A percentile compares a stretch with the other conserved stretches of the same genome.
phyloP scores from a whole-genome alignment of 2,329 filamentous ascomycete species.

The Curvularia sp. region DNA sequence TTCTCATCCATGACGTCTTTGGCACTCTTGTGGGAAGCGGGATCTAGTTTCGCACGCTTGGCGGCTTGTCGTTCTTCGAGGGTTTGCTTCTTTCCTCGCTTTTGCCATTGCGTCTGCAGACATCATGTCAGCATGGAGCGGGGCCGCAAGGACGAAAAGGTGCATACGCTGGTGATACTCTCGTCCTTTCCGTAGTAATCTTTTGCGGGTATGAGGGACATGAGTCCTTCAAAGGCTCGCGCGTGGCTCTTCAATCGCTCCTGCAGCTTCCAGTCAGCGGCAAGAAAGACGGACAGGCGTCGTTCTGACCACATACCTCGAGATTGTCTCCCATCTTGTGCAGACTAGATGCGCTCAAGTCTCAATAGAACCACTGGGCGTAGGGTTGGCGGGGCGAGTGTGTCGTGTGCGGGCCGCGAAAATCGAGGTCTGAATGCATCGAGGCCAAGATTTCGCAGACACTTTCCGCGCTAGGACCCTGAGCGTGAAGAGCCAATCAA shows the following conservation, averaged over 20 bases:
- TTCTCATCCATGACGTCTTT: slow-evolving; percentile 94
- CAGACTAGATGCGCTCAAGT: not conserved
- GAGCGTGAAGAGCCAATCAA: slow-evolving; percentile 20
- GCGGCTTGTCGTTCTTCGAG: slow-evolving; percentile 72
- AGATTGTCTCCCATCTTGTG: slow-evolving; percentile 52
- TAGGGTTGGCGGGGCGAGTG: slow-evolving; percentile 23
- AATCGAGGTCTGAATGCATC: slow-evolving; percentile 29
- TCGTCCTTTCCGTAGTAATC: slow-evolving; percentile 85
- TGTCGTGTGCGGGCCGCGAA: slow-evolving; percentile 41
- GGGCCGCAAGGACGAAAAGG: slow-evolving; percentile 11
- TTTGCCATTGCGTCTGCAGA: slow-evolving; percentile 89
- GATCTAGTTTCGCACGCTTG: slow-evolving; percentile 88
- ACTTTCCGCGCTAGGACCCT: slow-evolving; percentile 30
- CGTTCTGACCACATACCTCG: slow-evolving; percentile 46
- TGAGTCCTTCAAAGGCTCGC: slow-evolving; percentile 82
- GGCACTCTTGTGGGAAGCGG: slow-evolving; percentile 86
- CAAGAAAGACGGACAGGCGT: slow-evolving; percentile 31
- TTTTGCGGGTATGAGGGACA: slow-evolving; percentile 88
- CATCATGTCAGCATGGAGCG: slow-evolving; percentile 20
- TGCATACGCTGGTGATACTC: slow-evolving; percentile 71
- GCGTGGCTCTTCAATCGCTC: slow-evolving; percentile 65
- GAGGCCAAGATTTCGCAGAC: slow-evolving; percentile 32
- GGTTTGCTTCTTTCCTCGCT: slow-evolving; percentile 86
- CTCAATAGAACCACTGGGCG: slow-evolving; percentile 9
- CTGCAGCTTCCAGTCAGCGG: slow-evolving; percentile 50